These are phyloP conservation scores for Seminavis robusta DNA, from an alignment of 108 stramenopile species.

Conservation along the genomic window DNA sequence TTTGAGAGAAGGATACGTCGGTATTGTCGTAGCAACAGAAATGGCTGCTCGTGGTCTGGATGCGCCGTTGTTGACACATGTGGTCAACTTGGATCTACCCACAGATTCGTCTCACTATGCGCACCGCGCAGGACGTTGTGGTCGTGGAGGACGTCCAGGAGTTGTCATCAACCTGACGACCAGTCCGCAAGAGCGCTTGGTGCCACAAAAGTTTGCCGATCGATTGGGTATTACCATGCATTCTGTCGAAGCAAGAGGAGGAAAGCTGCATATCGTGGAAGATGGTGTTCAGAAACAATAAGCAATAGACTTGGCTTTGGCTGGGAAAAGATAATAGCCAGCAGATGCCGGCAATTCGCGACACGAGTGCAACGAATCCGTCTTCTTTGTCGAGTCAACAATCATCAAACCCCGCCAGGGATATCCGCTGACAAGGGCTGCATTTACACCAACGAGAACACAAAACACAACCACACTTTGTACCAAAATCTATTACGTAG, in stretches of 20 bases:
- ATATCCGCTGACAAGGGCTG: too few relatives aligned
- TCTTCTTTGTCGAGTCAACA: too few relatives aligned
- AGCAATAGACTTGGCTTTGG: too few relatives aligned
- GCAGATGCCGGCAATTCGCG: too few relatives aligned
- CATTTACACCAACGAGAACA: too few relatives aligned
- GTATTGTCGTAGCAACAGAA: slow-evolving; percentile 86
- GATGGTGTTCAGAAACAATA: slow-evolving; percentile 14
- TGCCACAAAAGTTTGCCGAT: slow-evolving; percentile 64
- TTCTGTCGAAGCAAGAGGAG: slow-evolving; percentile 60
- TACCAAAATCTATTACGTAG: too few relatives aligned
- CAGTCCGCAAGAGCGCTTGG: slow-evolving; percentile 66
- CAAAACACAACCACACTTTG: too few relatives aligned
- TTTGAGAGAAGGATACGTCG: slow-evolving; percentile 80
- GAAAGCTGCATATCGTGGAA: slow-evolving; percentile 62
- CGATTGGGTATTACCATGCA: slow-evolving; percentile 65
- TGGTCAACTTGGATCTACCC: slow-evolving; percentile 87
- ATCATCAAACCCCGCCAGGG: too few relatives aligned
- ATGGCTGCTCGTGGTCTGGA: slow-evolving; percentile 86
- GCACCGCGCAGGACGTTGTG: slow-evolving; percentile 83
- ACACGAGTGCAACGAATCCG: too few relatives aligned
- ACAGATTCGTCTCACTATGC: slow-evolving; percentile 88
- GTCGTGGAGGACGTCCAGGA: slow-evolving; percentile 85
- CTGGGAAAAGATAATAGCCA: too few relatives aligned
- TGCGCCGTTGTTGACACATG: slow-evolving; percentile 86
- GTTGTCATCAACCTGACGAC: slow-evolving; percentile 81